Conservation (phyloP, 2,329 filamentous ascomycete genomes). For the Epichloe gansuensis region DNA sequence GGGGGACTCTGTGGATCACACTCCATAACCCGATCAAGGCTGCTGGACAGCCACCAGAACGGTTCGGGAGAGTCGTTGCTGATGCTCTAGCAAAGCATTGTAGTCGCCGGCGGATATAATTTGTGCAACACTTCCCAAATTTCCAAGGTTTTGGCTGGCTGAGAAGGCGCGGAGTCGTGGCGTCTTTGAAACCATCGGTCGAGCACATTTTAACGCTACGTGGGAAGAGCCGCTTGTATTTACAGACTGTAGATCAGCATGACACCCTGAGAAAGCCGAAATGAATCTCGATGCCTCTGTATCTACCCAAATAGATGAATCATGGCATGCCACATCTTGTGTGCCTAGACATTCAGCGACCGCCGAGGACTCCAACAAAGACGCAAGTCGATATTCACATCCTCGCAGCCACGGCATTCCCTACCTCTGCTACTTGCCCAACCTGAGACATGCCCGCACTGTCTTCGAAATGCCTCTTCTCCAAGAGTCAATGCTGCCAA, state of each 20-base stretch:
- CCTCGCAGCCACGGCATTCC: neutral
- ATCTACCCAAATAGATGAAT: neutral
- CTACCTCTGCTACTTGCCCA: neutral
- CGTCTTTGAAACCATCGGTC: neutral
- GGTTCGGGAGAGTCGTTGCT: conserved; percentile 12
- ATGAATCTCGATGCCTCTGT: neutral
- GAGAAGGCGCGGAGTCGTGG: neutral
- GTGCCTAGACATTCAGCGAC: neutral
- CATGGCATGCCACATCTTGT: neutral
- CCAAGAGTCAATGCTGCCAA: too few relatives aligned
- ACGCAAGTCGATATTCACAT: neutral
- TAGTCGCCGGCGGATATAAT: neutral
- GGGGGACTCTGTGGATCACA: conserved; percentile 15
- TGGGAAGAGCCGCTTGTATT: neutral
- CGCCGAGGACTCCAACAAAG: neutral
- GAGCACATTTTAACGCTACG: neutral
- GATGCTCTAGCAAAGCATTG: conserved; percentile 6
- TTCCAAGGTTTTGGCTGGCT: neutral
- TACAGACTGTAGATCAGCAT: neutral
- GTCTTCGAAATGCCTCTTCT: too few relatives aligned
- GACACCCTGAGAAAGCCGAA: neutral
- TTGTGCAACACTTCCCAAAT: too few relatives aligned
- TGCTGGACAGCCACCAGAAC: conserved; percentile 6
- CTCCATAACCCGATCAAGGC: conserved; percentile 10
- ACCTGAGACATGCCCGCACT: neutral